These are phyloP conservation scores for Globisporangium canariense DNA, from an alignment of 352 stramenopile species.

Conservation along the genomic window DNA sequence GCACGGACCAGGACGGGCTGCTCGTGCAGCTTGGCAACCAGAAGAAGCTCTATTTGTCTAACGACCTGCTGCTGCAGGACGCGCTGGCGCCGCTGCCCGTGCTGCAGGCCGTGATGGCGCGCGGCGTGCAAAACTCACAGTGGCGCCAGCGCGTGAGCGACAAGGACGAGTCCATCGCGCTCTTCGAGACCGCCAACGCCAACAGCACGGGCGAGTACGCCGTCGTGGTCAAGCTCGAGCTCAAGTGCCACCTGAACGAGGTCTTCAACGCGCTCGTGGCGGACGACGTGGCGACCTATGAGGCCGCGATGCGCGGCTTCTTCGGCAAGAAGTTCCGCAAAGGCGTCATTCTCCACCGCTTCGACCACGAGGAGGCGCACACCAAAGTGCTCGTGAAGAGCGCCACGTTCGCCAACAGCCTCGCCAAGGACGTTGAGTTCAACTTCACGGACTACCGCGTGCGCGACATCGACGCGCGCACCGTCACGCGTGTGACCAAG, in stretches of 20 bases:
- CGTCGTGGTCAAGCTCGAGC: constrained; percentile 39
- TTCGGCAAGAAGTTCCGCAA: constrained; percentile 49
- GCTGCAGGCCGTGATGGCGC: constrained; percentile 18
- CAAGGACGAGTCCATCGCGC: constrained; percentile 19
- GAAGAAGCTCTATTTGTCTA: constrained; percentile 34
- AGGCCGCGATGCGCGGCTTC: constrained; percentile 42
- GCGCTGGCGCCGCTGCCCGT: constrained; percentile 15
- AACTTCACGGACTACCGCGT: constrained; percentile 12
- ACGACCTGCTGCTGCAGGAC: constrained; percentile 30
- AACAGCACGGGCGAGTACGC: constrained; percentile 23
- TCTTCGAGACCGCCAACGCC: constrained; percentile 22
- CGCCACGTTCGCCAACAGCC: constrained; percentile 27
- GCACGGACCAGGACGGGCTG: constrained; percentile 19
- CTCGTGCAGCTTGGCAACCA: constrained; percentile 35
- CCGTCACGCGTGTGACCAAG: constrained; percentile 55
- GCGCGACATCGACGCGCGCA: constrained; percentile 18
- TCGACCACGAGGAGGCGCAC: constrained; percentile 30
- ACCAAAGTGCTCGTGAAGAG: constrained; percentile 27
- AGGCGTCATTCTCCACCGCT: constrained; percentile 35
- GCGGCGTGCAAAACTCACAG: constrained; percentile 11
- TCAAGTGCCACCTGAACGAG: constrained; percentile 63
- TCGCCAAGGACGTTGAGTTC: constrained; percentile 29
- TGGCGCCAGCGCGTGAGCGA: constrained; percentile 26
- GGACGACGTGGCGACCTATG: constrained; percentile 36
- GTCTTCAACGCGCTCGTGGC: constrained; percentile 52